Conservation (phyloP, 2,329 filamentous ascomycete species). For the Beauveria asiatica region DNA sequence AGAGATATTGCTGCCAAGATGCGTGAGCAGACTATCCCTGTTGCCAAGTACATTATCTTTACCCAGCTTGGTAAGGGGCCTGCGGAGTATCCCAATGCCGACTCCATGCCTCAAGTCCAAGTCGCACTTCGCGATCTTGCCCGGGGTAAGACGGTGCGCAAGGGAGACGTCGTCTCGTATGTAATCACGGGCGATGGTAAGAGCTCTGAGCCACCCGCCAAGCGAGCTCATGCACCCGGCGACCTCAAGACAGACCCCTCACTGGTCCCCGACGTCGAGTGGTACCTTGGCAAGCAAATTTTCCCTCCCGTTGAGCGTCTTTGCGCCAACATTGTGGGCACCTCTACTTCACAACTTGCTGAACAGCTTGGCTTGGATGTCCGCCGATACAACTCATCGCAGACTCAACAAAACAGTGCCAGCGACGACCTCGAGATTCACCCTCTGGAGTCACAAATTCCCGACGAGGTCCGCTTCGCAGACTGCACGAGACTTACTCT, state of each 20-base stretch:
- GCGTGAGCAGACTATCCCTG: constrained; percentile 66
- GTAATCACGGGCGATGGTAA: constrained; percentile 73
- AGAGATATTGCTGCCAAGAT: constrained; percentile 78
- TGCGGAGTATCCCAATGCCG: constrained; percentile 86
- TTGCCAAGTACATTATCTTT: constrained; percentile 91
- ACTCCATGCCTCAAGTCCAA: constrained; percentile 94
- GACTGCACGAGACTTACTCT: constrained; percentile 69
- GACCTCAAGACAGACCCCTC: constrained; percentile 71
- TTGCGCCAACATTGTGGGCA: constrained; percentile 90
- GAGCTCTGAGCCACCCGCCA: constrained; percentile 63
- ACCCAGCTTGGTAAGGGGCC: constrained; percentile 94
- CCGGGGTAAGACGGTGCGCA: constrained; percentile 78
- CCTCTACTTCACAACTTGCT: constrained; percentile 79
- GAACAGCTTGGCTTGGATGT: constrained; percentile 91
- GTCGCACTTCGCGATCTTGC: constrained; percentile 84
- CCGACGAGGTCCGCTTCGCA: constrained; percentile 81
- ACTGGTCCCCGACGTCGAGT: constrained; percentile 86
- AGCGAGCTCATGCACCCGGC: constrained; percentile 79
- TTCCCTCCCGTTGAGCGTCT: constrained; percentile 96
- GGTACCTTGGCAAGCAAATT: constrained; percentile 97
- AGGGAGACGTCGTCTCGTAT: constrained; percentile 94
- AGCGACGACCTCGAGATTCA: constrained; percentile 65
- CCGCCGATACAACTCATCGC: constrained; percentile 61
- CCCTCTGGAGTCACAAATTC: constrained; percentile 88
- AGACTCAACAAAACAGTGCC: constrained; percentile 38